phyloP scores from a whole-genome alignment of 1,284 basidiomycete genomes.

The Entoloma clypeatum region DNA sequence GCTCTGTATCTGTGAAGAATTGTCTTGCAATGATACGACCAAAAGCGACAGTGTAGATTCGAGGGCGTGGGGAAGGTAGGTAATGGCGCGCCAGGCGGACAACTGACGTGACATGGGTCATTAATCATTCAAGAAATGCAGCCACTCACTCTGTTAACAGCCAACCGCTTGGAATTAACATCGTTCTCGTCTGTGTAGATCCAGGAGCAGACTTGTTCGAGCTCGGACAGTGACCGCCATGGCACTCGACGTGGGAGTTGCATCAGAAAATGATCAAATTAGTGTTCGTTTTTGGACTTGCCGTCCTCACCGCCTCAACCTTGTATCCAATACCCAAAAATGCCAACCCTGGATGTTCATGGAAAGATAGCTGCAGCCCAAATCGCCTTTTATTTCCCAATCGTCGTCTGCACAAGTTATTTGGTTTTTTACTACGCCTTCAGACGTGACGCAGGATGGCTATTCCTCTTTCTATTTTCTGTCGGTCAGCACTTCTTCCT shows the following conservation, averaged over 20 bases:
- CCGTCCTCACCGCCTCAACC: neutral
- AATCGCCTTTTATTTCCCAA: slow-evolving; percentile 51
- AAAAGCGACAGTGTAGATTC: slow-evolving; percentile 72
- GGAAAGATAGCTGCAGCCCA: slow-evolving; percentile 56
- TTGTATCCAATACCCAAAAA: slow-evolving; percentile 22
- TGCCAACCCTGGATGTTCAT: slow-evolving; percentile 39
- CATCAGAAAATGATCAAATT: slow-evolving; percentile 42
- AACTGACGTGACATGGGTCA: slow-evolving; percentile 44
- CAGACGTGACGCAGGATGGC: slow-evolving; percentile 54
- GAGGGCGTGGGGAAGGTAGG: slow-evolving; percentile 68
- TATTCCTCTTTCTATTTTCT: slow-evolving; percentile 54
- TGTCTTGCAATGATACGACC: slow-evolving; percentile 55
- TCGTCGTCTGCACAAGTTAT: slow-evolving; percentile 41
- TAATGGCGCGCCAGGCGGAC: slow-evolving; percentile 72
- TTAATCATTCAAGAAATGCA: slow-evolving; percentile 4
- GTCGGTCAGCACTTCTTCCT: slow-evolving; percentile 33
- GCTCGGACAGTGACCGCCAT: slow-evolving; percentile 72
- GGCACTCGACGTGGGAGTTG: slow-evolving; percentile 78
- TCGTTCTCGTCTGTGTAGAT: slow-evolving; percentile 73
- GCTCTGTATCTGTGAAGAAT: slow-evolving; percentile 18
- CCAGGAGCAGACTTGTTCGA: slow-evolving; percentile 79
- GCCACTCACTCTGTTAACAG: slow-evolving; percentile 65
- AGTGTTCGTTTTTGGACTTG: slow-evolving; percentile 3
- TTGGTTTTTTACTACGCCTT: slow-evolving; percentile 51
- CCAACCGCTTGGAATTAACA: slow-evolving; percentile 50